These are phyloP conservation scores for Salix dunnii DNA, from an alignment of 345 rosid genomes.

Conservation along the genomic window DNA sequence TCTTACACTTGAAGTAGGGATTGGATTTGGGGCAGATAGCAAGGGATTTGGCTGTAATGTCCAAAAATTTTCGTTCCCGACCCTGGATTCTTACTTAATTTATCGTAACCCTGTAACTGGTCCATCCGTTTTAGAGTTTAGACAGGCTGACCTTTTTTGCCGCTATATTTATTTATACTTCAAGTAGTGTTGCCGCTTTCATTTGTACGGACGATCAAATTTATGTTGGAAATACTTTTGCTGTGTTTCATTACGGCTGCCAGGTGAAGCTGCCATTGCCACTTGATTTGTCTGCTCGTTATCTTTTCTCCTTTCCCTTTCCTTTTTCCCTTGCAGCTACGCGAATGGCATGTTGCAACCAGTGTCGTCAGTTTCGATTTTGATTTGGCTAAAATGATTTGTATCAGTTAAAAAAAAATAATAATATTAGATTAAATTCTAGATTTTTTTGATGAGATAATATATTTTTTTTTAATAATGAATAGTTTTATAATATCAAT, in stretches of 20 bases:
- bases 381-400: too few relatives aligned
- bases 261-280: background rate
- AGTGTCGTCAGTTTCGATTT: too few relatives aligned
- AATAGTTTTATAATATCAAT: too few relatives aligned
- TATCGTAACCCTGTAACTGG: background rate
- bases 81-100: slow-evolving; percentile 3
- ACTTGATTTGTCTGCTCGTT: background rate
- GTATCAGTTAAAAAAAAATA: too few relatives aligned
- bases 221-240: background rate
- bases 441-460: too few relatives aligned
- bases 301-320: background rate
- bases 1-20: slow-evolving; percentile 24
- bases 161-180: background rate
- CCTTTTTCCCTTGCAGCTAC: too few relatives aligned
- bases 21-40: slow-evolving; percentile 7
- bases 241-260: background rate
- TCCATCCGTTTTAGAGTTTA: background rate
- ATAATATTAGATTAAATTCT: too few relatives aligned
- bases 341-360: background rate
- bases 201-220: background rate
- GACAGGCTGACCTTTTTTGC: background rate
- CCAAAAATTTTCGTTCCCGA: background rate
- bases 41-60: slow-evolving; percentile 23
- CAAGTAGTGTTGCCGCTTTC: background rate
- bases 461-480: too few relatives aligned